Percentiles rank a stretch among this genome's conserved stretches.
Evolutionary conservation across 1,284 basidiomycete genomes (phyloP).

Genomic region (Peniophora sp.): DNA sequence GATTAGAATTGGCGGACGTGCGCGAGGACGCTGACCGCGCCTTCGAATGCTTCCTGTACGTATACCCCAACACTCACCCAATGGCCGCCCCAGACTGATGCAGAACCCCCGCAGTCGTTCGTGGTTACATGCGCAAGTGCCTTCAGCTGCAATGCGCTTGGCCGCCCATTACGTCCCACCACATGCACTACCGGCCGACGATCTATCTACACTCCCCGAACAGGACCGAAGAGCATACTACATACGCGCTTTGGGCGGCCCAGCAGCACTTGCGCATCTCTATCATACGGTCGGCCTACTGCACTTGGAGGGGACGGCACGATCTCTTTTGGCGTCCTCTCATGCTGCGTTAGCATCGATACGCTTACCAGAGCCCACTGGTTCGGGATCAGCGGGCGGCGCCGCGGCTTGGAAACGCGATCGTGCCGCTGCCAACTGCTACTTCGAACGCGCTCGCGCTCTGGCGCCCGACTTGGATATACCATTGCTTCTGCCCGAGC

Average conservation of each 20-base stretch:
- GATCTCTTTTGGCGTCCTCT: constrained; percentile 56
- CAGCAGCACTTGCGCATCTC: constrained; percentile 54
- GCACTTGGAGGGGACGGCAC: constrained; percentile 67
- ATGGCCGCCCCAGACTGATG: constrained; percentile 4
- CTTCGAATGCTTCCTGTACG: constrained; percentile 74
- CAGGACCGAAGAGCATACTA: constrained; percentile 54
- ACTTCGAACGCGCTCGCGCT: constrained; percentile 58
- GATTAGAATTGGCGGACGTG: constrained; percentile 62
- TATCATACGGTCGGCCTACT: constrained; percentile 70
- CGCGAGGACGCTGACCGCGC: constrained; percentile 64
- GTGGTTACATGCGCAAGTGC: constrained; percentile 67
- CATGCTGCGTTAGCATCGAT: constrained; percentile 69
- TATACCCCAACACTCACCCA: constrained; percentile 10
- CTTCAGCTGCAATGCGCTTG: constrained; percentile 67
- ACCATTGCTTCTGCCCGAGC: constrained; percentile 50
- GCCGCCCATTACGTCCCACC: constrained; percentile 62
- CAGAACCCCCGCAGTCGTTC: constrained; percentile 46
- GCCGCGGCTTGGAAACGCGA: constrained; percentile 65
- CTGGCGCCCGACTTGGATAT: constrained; percentile 58
- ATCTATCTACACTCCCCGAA: constrained; percentile 6
- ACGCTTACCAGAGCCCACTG: constrained; percentile 23
- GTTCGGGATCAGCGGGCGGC: constrained; percentile 33
- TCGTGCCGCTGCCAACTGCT: constrained; percentile 54
- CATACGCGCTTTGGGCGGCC: constrained; percentile 54
- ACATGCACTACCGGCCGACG: constrained; percentile 15